Evolutionary conservation across 371 early-diverging fungal species (phyloP), one percentile per base, ranked within the genome.

Genomic region (Lichtheimia ramosa): DNA sequence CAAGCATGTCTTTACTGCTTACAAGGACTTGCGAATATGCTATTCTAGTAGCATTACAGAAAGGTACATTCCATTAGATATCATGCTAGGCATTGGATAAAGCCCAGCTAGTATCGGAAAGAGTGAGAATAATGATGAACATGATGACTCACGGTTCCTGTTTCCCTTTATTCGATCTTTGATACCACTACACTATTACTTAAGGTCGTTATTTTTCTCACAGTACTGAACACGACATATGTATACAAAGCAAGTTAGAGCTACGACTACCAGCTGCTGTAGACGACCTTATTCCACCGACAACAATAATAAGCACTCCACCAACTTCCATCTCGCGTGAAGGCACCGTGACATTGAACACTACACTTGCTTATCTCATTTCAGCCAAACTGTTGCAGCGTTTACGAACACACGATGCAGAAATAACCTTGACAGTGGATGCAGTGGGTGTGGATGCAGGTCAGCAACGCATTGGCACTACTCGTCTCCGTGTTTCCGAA

Each of bases 11-110:
- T 61, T 58, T 79, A 61, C 53, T 79, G 59, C 58, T 79, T 24
- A 79, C 79, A 59, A 71, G 68, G 67, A 73, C 75, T 24, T 79
- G 79, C 64, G 76, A 79, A 52, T 79, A 79, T 70, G 79, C 76
- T 46, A 62, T 79, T 23, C 63, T 79, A 49, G 70, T 79, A 23
- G 69, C 69, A 18, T 63, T 79, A 25, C 74, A 79, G 56, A 65
- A 75, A 79, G 79, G 79, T 79, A 46, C 28, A 34, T 34, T 34
- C 10, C 43, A 18, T 42, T 13, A 39, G 42, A 48, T 61, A 46
- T 27, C 27, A 27, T 27, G 27, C 34, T 24, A 10, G 40, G 48
- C 34, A 46, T 10, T 21, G 49, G 49, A 2, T n/a, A 7, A 10
- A 28, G 25, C 42, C 34, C 34, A 34, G 34, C 34, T 34, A 4